Evolutionary conservation across 306 rosid species (phyloP).

Genomic region (Quercus alba): DNA sequence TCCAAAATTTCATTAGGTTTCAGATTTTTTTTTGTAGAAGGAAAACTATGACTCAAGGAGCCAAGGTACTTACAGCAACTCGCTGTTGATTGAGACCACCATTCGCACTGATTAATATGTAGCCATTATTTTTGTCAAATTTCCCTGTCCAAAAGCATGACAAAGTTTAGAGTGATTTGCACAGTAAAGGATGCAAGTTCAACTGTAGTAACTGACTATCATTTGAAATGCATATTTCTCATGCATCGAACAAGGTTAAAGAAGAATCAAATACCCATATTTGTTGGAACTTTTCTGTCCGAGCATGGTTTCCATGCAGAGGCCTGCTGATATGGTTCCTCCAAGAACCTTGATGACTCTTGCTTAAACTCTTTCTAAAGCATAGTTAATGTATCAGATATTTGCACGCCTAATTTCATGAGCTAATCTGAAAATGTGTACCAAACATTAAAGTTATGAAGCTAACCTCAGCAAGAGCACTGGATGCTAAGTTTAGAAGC

Average conservation of each 20-base stretch:
- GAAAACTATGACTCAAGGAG: background rate
- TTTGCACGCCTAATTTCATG: slow-evolving; percentile 5
- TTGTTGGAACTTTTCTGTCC: slow-evolving; percentile 39
- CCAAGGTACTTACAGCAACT: slow-evolving; percentile 77
- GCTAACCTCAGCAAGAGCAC: slow-evolving; percentile 71
- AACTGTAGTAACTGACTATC: background rate
- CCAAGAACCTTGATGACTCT: slow-evolving; percentile 64
- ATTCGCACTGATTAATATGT: slow-evolving; percentile 83
- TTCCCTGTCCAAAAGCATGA: slow-evolving; percentile 51
- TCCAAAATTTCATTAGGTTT: background rate
- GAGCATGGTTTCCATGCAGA: slow-evolving; percentile 86
- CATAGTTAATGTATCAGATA: slow-evolving; percentile 16
- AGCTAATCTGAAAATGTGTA: slow-evolving; percentile 4
- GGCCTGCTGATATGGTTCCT: slow-evolving; percentile 52
- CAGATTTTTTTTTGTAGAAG: background rate
- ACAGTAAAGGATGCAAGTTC: background rate
- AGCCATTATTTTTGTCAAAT: slow-evolving; percentile 56
- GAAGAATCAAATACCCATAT: slow-evolving; percentile 40
- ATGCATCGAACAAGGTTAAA: background rate
- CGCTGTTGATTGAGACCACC: slow-evolving; percentile 99
- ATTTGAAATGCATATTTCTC: background rate
- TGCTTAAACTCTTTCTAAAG: slow-evolving; percentile 62
- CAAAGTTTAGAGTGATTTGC: background rate
- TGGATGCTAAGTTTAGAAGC: slow-evolving; percentile 70
- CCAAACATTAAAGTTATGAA: slow-evolving; percentile 12